A percentile compares a stretch with the other conserved stretches of the same genome.
phyloP scores from a whole-genome alignment of 2,329 filamentous ascomycete species.

The Fusarium sp. region DNA sequence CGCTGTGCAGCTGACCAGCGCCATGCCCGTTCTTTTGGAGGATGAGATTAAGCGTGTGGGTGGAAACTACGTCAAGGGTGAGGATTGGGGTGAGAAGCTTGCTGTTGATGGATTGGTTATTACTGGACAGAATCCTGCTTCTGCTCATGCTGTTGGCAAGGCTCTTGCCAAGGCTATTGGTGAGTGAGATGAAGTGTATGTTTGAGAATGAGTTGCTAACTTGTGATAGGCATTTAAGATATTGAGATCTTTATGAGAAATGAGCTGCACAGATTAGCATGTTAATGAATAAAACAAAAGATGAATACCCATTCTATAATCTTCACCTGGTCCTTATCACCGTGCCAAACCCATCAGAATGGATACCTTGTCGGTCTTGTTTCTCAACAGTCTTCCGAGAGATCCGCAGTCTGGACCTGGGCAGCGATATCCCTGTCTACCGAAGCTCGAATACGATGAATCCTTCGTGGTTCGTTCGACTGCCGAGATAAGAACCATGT shows the following conservation, averaged over 20 bases:
- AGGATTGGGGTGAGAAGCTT: constrained; percentile 59
- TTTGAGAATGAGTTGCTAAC: background rate
- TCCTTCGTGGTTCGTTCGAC: constrained; percentile 59
- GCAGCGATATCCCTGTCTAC: constrained; percentile 62
- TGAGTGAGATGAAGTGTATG: background rate
- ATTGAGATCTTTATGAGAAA: background rate
- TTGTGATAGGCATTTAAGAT: background rate
- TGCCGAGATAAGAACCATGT: constrained; percentile 46
- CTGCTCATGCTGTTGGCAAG: constrained; percentile 59
- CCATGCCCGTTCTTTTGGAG: constrained; percentile 68
- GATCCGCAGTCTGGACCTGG: constrained; percentile 68
- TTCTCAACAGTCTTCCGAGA: constrained; percentile 71
- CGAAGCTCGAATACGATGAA: constrained; percentile 62
- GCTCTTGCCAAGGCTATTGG: constrained; percentile 58
- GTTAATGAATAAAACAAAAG: background rate
- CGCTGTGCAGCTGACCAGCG: constrained; percentile 57
- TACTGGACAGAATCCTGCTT: constrained; percentile 66
- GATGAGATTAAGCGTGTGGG: constrained; percentile 60
- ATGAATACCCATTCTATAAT: background rate
- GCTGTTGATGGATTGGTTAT: constrained; percentile 61
- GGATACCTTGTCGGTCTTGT: constrained; percentile 74
- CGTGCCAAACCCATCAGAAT: constrained; percentile 74
- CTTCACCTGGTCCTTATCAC: constrained; percentile 40
- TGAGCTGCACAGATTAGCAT: constrained; percentile 8
- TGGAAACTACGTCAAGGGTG: constrained; percentile 64